Evolutionary conservation across 2,329 filamentous ascomycete species (phyloP).

Genomic region (Lojkania enalia): DNA sequence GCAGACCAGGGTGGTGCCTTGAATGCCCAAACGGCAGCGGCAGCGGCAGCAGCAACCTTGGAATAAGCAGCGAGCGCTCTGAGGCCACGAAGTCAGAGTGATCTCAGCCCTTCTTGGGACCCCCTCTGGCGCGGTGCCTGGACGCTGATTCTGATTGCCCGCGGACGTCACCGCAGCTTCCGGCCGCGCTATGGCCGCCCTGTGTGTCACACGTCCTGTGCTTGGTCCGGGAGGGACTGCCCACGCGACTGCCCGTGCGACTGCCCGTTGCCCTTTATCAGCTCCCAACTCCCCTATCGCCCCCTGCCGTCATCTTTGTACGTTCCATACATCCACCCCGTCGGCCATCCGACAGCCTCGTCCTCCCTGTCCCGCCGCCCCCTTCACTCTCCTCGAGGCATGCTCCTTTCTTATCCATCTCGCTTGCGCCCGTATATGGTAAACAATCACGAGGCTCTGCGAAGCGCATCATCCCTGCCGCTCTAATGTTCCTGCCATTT

Average conservation of each 20-base stretch:
- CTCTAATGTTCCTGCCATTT: slow-evolving; percentile 29
- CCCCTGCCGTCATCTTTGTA: neutral
- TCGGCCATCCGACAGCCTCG: neutral
- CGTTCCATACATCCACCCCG: neutral
- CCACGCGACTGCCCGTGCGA: slow-evolving; percentile 1
- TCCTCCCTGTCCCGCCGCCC: neutral
- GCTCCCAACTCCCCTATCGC: neutral
- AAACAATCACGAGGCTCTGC: slow-evolving; percentile 12
- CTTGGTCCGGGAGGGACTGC: neutral
- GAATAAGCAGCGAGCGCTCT: neutral
- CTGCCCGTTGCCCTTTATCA: slow-evolving; percentile 4
- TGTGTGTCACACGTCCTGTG: neutral
- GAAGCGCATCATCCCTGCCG: slow-evolving; percentile 27
- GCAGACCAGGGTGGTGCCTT: slow-evolving; percentile 1
- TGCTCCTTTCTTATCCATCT: neutral
- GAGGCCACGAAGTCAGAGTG: slow-evolving; percentile 1
- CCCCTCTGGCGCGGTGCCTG: neutral
- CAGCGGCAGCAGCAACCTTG: too few relatives aligned
- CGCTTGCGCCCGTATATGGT: neutral
- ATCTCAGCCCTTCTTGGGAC: slow-evolving; percentile 3
- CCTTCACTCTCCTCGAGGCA: neutral
- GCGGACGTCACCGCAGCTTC: neutral
- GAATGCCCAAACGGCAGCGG: neutral
- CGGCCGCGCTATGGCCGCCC: neutral
- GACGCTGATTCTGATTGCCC: neutral